Base-by-base conservation (phyloP, 257 asterid genomes). In the Handroanthus guayacan region DNA sequence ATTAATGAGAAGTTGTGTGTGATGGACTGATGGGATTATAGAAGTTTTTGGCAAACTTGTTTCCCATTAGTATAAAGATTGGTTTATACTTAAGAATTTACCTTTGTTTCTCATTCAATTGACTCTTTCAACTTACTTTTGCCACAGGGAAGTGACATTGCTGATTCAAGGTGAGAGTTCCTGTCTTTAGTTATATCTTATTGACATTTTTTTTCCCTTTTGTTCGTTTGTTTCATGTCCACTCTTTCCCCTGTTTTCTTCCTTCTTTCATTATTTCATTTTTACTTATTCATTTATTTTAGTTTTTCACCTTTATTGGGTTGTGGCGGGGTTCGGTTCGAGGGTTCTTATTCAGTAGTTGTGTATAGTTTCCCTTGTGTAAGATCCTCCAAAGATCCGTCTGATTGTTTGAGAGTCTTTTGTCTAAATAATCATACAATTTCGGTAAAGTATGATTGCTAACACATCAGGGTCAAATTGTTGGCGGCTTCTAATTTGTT, bases 151-250 rank as follows among this genome's bases (percentile, higher is more conserved):
- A 75, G 63, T 41, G 87, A 80, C 69, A 14, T 70, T 66, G 75
- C 76, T 56, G 80, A 78, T 16, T 82, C 86, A 57, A 89, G 92
- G 94, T 90, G 86, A 78, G 34, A 14, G 31, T 69, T 72, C 65
- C 39, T 55, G 18, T 86, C 36, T 55, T 69, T 50, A 9, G 20
- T 65, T 56, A 11, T 43, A 20, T 36, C 50, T 16, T 72, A 38
- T 71, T 48, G 64, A 44, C 36, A 25, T 17, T 11, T 52, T 0
- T 25, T 25, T 25, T n/a, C n/a, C n/a, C 31, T 1, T 25, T 25
- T 25, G 31, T 25, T 25, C 31, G 31, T 25, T 25, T 25, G 31
- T 25, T 51, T 2, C 57, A 16, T 13, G 36, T 51, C 9, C 45
- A 20, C 44, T 43, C 31, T 5, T 37, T 56, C 14, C 48, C 31